A percentile compares a stretch with the other conserved stretches of the same genome.
Conservation (phyloP, 495 filamentous ascomycete species). For the Cenococcum geophilum region DNA sequence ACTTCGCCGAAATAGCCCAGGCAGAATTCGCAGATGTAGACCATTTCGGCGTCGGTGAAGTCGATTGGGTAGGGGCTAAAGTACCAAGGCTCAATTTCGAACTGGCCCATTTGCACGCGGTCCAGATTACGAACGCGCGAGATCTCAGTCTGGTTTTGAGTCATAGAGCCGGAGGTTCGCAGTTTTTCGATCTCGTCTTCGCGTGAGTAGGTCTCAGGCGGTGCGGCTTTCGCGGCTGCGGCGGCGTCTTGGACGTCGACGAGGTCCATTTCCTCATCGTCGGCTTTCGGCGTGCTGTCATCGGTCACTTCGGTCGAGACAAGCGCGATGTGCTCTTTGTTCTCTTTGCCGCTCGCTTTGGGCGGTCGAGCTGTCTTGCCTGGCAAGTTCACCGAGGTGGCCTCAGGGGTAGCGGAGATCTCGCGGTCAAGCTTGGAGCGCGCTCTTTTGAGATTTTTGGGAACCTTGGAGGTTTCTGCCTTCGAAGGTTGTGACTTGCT, state of each 20-base stretch:
- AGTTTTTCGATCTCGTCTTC: slow-evolving; percentile 96
- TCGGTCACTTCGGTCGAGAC: slow-evolving; percentile 44
- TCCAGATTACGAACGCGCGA: slow-evolving; percentile 91
- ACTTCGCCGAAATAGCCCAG: slow-evolving; percentile 78
- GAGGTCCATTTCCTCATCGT: slow-evolving; percentile 56
- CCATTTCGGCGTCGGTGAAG: slow-evolving; percentile 76
- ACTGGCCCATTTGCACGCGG: slow-evolving; percentile 85
- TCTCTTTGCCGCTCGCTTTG: slow-evolving; percentile 60
- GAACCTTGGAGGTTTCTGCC: slow-evolving; percentile 41
- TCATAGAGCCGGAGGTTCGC: slow-evolving; percentile 91
- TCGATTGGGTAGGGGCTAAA: slow-evolving; percentile 92
- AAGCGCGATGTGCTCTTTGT: slow-evolving; percentile 49
- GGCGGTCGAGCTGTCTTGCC: slow-evolving; percentile 49
- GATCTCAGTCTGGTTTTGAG: slow-evolving; percentile 94
- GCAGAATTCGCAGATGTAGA: slow-evolving; percentile 98
- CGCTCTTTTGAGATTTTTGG: slow-evolving; percentile 52
- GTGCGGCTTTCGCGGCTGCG: slow-evolving; percentile 47
- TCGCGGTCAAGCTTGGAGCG: slow-evolving; percentile 49
- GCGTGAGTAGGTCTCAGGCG: slow-evolving; percentile 57
- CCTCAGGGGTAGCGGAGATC: slow-evolving; percentile 51
- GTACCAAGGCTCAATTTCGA: slow-evolving; percentile 95
- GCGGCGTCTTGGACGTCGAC: slow-evolving; percentile 59
- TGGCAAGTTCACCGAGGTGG: slow-evolving; percentile 44
- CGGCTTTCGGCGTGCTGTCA: slow-evolving; percentile 50
- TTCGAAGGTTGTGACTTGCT: slow-evolving; percentile 29